Evolutionary conservation across 495 filamentous ascomycete species (phyloP), one percentile per base, ranked within the genome.

Genomic region (Staphylotrichum tortipilum): DNA sequence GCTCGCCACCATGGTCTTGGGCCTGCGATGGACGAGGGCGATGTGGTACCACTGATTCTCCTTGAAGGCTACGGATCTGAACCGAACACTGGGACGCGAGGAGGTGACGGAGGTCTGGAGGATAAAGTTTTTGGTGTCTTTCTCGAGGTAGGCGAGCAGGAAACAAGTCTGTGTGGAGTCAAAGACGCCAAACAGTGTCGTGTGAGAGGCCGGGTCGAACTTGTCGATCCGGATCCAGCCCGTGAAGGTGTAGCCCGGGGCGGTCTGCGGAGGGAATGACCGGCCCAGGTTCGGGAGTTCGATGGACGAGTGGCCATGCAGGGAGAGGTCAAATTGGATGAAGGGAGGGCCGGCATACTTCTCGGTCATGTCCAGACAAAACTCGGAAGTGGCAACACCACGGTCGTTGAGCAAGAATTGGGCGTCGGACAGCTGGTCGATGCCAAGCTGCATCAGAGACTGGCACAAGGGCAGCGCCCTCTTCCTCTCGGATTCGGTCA

Each of bases 141-240:
- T 88, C 65, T 98, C 92, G 21, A 98, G 77, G 62, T 97, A 98
- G 19, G 85, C 85, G 36, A 98, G 79, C 28, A 97, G 72, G 55
- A 98, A 98, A 67, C 94, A 98, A 1, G 86, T 89, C 59, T 98
- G 92, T 15, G 79, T 88, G 0, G 84, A 73, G 68, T 98, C 92
- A 64, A 94, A 97, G 10, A 90, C 88, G 4, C 92, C 92, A 66
- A 98, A 98, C 7, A 98, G 74, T 3, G 92, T 98, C 1, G 92
- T 96, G 66, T 97, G 94, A 12, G 85, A 83, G 26, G 76, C 80
- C 2, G 76, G 61, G 63, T 98, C 92, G 67, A 92, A 97, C 38
- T 79, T 73, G 59, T 95, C 87, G 44, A 97, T 80, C 35, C 82
- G 80, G 17, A 95, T 76, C 92, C 92, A 98, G 4, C 84, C 79